Evolutionary conservation across 1,284 basidiomycete species (phyloP).

Genomic region (Marasmius fiardii): DNA sequence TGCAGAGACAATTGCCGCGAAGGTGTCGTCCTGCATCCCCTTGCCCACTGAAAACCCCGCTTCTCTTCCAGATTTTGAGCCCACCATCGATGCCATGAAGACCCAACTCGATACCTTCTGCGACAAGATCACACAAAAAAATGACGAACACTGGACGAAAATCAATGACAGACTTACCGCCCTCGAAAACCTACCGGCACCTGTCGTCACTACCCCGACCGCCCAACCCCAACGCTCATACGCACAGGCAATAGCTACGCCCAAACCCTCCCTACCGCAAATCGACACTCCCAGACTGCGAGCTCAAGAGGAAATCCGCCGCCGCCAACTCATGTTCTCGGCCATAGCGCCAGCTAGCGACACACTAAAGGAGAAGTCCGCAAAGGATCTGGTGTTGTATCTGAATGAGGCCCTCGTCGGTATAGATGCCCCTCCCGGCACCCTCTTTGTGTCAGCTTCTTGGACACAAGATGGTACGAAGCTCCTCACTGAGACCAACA

Average conservation of each 20-base stretch:
- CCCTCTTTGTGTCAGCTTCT: background rate
- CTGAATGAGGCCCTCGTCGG: background rate
- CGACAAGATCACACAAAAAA: background rate
- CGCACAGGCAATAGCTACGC: background rate
- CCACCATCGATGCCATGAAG: background rate
- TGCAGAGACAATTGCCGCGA: background rate
- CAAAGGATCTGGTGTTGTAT: background rate
- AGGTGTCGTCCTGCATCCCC: background rate
- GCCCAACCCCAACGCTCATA: background rate
- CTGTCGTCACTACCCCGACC: background rate
- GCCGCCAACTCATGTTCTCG: background rate
- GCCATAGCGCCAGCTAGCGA: no score
- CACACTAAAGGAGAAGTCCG: no score
- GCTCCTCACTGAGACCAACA: background rate
- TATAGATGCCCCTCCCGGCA: background rate
- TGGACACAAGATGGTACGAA: background rate
- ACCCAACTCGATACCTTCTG: background rate
- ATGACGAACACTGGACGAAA: background rate
- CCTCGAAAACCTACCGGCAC: background rate
- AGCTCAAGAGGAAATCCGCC: background rate
- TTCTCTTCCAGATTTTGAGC: background rate
- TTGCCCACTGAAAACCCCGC: background rate
- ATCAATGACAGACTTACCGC: background rate
- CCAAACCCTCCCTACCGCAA: background rate
- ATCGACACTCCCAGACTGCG: constrained; percentile 1